phyloP scores from a whole-genome alignment of 768 basidiomycete species.

The Boletus sp. region DNA sequence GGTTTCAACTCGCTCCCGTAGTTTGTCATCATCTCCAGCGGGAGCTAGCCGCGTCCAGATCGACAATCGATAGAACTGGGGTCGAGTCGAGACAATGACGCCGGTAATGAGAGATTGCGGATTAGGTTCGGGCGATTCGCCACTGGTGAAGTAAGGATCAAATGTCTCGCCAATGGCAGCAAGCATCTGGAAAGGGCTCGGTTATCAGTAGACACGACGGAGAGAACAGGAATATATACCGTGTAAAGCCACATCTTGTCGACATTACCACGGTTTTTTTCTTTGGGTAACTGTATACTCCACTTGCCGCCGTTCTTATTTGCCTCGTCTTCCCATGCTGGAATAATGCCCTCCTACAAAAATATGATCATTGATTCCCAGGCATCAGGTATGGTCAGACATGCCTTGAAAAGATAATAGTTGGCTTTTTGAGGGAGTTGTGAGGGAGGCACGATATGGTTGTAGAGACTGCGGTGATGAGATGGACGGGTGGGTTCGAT shows the following conservation, averaged over 20 bases:
- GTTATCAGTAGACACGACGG: background rate
- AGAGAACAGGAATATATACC: conserved; percentile 41
- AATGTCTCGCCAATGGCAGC: conserved; percentile 99
- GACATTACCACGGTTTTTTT: conserved; percentile 81
- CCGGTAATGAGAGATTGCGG: conserved; percentile 77
- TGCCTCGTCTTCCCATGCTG: conserved; percentile 96
- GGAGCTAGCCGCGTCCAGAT: conserved; percentile 96
- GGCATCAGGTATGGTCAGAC: conserved; percentile 19
- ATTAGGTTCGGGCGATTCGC: conserved; percentile 41
- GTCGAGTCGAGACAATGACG: conserved; percentile 92
- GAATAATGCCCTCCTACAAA: conserved; percentile 86
- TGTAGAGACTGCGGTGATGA: conserved; percentile 68
- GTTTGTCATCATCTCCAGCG: conserved; percentile 47
- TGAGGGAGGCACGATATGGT: conserved; percentile 96
- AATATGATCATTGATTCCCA: conserved; percentile 5
- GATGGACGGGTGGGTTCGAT: background rate
- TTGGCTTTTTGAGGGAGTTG: conserved; percentile 94
- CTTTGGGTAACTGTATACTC: conserved; percentile 95
- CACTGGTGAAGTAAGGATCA: conserved; percentile 72
- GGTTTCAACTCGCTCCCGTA: conserved; percentile 79
- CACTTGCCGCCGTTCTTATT: conserved; percentile 99
- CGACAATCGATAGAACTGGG: conserved; percentile 92
- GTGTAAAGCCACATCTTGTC: conserved; percentile 99
- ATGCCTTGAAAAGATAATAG: conserved; percentile 97
- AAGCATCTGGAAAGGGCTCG: conserved; percentile 74